phyloP scores from a whole-genome alignment of 306 rosid genomes.

The Rosa multiflora region DNA sequence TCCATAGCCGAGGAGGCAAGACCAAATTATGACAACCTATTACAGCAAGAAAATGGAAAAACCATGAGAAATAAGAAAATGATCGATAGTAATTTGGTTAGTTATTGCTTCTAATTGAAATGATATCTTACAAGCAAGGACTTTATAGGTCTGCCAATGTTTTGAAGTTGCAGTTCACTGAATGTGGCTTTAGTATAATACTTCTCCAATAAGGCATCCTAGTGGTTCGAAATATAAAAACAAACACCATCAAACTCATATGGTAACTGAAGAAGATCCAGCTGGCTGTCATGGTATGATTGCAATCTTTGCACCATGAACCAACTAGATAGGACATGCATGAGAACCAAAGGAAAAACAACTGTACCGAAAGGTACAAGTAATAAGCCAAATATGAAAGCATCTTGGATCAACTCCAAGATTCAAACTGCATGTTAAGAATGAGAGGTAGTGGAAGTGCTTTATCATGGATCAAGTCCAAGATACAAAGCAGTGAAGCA shows the following conservation, averaged over 20 bases:
- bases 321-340: not conserved
- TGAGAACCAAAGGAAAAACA: not conserved
- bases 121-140: conserved; percentile 53
- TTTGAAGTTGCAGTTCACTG: conserved; percentile 51
- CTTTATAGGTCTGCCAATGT: conserved; percentile 53
- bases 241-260: not conserved
- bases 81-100: not conserved
- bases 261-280: not conserved
- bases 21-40: conserved; percentile 68
- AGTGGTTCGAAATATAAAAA: conserved; percentile 6
- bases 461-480: conserved; percentile 3
- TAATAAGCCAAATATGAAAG: not conserved
- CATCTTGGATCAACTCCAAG: not conserved
- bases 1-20: conserved; percentile 41
- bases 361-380: not conserved
- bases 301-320: not conserved
- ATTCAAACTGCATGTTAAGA: not conserved
- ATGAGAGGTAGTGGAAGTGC: not conserved
- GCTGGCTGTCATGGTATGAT: not conserved
- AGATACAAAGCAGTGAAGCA: not conserved
- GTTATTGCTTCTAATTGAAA: not conserved
- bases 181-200: conserved; percentile 46
- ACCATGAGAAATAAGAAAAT: not conserved
- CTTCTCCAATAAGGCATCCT: conserved; percentile 83
- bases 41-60: conserved; percentile 22